A percentile compares a stretch with the other conserved stretches of the same genome.
phyloP scores from a whole-genome alignment of 257 asterid species.

The Pogostemon cablin region DNA sequence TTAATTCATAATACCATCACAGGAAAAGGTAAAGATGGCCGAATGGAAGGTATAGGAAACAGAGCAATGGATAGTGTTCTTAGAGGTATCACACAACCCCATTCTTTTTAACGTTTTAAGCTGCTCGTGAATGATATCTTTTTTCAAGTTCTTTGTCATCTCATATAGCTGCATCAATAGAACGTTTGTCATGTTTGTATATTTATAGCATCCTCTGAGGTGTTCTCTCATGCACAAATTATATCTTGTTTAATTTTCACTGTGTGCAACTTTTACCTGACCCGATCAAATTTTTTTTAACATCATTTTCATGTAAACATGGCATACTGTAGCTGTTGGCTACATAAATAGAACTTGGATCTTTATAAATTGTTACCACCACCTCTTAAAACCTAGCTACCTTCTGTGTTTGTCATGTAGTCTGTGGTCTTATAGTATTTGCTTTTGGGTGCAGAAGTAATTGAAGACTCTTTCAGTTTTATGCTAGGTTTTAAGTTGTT shows the following conservation, averaged over 20 bases:
- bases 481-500: not conserved
- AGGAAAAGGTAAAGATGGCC: slow-evolving; percentile 85
- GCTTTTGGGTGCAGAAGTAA: not conserved
- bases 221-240: not conserved
- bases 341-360: too few relatives aligned
- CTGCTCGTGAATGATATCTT: slow-evolving; percentile 33
- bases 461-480: not conserved
- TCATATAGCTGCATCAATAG: slow-evolving; percentile 28
- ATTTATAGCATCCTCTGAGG: slow-evolving; percentile 20
- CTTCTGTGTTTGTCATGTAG: not conserved
- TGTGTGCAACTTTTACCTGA: not conserved
- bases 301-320: not conserved
- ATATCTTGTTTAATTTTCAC: slow-evolving; percentile 1
- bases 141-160: slow-evolving; percentile 30
- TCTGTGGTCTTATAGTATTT: not conserved
- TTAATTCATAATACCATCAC: slow-evolving; percentile 84
- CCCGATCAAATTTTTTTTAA: slow-evolving; percentile 11
- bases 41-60: slow-evolving; percentile 97
- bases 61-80: slow-evolving; percentile 88
- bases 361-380: too few relatives aligned
- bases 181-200: slow-evolving; percentile 24
- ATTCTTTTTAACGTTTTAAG: slow-evolving; percentile 37
- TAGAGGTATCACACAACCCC: slow-evolving; percentile 71
- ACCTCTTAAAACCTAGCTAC: not conserved
- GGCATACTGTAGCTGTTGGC: too few relatives aligned